Base-by-base conservation (phyloP, 2,329 filamentous ascomycete genomes). In the Neofusicoccum sp. region DNA sequence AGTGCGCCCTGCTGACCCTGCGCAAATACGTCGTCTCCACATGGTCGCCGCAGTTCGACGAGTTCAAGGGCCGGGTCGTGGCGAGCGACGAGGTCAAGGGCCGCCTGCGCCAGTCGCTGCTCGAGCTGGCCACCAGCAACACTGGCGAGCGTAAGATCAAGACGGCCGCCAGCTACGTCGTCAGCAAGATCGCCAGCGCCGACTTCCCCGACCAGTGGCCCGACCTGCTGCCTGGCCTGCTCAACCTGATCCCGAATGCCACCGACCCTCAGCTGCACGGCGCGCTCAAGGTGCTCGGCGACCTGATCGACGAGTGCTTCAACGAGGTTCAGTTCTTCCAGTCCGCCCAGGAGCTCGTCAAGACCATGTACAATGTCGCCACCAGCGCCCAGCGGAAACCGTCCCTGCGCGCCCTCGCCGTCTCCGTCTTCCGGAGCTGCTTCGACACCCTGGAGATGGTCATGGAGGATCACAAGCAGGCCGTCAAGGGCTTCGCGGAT, bases 131-230 rank as follows among this genome's bases (percentile, higher is more conserved):
- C 24, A 83, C 93, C 51, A 89, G 82, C 43, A 88, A 89, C 61
- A 85, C 86, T 31, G 79, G 84, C 36, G 90, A 96, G 71, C 86
- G 91, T 67, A 96, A 91, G 77, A 88, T 97, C 71, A 95, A 95
- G 79, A 85, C 88, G 60, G 87, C 89, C n/a, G 91, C 93, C 56
- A 96, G 92, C 81, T 91, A 87, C 67, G 86, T 89, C 4, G 91
- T 97, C 64, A 93, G 92, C 80, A 98, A 96, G 79, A 96, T 99
- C 67, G 95, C 95, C 61, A 89, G 87, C 65, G 86, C 88, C 70
- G 95, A 99, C 78, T 98, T 96, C 72, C 95, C 95, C 58, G 91
- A 97, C 63, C 85, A 93, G 69, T 99, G 95, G 95, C 91, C 93
- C n/a, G 85, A 86, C 66, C 85, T 99, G 44, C 85, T 99, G 31